phyloP scores from a whole-genome alignment of 2,329 filamentous ascomycete genomes.

The Malbranchea zuffiana region DNA sequence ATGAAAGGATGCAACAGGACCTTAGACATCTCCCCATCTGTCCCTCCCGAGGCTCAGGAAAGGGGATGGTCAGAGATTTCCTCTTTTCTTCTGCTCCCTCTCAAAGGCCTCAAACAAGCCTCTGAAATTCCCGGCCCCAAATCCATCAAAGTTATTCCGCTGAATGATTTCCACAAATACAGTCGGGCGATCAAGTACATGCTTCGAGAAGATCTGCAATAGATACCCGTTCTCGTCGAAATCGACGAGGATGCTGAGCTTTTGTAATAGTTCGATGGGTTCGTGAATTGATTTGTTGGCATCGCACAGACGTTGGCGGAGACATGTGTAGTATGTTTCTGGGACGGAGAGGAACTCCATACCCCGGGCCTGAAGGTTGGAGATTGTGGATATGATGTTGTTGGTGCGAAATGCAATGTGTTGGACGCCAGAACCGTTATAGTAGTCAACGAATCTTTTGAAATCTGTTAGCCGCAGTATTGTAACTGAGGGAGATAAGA shows the following conservation, averaged over 20 bases:
- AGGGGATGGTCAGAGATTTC: constrained; percentile 50
- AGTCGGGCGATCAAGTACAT: constrained; percentile 81
- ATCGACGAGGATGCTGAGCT: constrained; percentile 74
- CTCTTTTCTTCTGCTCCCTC: constrained; percentile 70
- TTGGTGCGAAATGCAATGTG: constrained; percentile 75
- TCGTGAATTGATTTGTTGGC: constrained; percentile 51
- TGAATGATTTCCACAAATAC: constrained; percentile 93
- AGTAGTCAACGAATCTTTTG: constrained; percentile 55
- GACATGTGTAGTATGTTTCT: constrained; percentile 64
- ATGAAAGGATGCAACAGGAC: too few relatives aligned
- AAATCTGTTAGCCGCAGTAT: neutral
- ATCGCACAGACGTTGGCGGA: constrained; percentile 57
- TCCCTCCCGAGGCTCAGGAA: too few relatives aligned
- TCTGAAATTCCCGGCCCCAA: constrained; percentile 89
- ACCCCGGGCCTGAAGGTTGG: constrained; percentile 61
- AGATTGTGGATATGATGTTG: constrained; percentile 63
- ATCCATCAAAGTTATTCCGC: constrained; percentile 74
- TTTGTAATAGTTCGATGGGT: constrained; percentile 62
- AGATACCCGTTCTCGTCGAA: constrained; percentile 85
- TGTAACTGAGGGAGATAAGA: neutral
- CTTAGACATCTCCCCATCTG: too few relatives aligned
- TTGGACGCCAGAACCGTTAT: constrained; percentile 74
- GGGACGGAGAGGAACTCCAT: constrained; percentile 83
- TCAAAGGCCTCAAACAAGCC: constrained; percentile 87
- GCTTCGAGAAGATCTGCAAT: constrained; percentile 62